Conservation (phyloP, 176 grass and related monocot genomes). For the Eragrostis curvula region DNA sequence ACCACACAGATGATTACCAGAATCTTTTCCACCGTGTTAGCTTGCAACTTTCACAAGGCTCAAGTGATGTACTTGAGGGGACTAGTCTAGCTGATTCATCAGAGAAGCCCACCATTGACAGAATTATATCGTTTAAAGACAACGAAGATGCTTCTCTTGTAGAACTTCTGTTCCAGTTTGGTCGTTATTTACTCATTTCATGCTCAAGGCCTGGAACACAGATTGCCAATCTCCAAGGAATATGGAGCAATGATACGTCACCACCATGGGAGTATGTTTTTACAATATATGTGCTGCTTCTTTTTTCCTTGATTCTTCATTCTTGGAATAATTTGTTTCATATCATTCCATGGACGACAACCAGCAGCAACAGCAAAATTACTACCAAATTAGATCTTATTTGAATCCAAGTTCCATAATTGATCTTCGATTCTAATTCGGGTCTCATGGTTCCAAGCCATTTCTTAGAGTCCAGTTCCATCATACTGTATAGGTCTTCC, state of each 20-base stretch:
- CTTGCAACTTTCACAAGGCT: slow-evolving; percentile 56
- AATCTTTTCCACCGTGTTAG: slow-evolving; percentile 67
- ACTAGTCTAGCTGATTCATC: neutral
- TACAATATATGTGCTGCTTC: neutral
- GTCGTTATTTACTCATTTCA: slow-evolving; percentile 80
- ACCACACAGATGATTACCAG: slow-evolving; percentile 83
- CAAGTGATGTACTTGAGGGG: neutral
- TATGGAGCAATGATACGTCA: slow-evolving; percentile 65
- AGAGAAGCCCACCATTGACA: neutral
- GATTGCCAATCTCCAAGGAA: slow-evolving; percentile 77
- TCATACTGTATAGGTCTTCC: too few relatives aligned
- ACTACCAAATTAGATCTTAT: neutral
- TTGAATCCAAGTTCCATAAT: too few relatives aligned
- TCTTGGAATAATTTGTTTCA: neutral
- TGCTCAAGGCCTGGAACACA: slow-evolving; percentile 75
- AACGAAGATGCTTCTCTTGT: slow-evolving; percentile 76
- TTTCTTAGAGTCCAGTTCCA: too few relatives aligned
- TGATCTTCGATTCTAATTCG: too few relatives aligned
- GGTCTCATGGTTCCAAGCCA: too few relatives aligned
- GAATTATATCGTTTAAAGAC: slow-evolving; percentile 18
- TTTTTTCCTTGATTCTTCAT: neutral
- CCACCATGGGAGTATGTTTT: slow-evolving; percentile 70
- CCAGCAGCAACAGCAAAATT: neutral
- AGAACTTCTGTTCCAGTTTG: slow-evolving; percentile 82
- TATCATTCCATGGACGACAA: neutral